A percentile compares a stretch with the other conserved stretches of the same genome.
These are phyloP conservation scores for Termitomyces titanicus DNA, from an alignment of 768 basidiomycete genomes.

Conservation along the genomic window DNA sequence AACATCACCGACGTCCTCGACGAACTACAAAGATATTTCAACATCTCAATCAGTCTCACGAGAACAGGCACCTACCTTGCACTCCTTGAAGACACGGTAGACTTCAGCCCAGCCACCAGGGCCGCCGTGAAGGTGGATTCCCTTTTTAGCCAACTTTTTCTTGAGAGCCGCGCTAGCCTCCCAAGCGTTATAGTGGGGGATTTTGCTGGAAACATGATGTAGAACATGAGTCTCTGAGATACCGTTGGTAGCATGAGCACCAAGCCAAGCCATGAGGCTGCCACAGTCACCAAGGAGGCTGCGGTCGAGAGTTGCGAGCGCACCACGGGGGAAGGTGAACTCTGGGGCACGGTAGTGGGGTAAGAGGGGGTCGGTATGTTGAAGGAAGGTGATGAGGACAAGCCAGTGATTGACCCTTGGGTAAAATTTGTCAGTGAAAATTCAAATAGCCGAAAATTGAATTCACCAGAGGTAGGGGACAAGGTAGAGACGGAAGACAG, in stretches of 20 bases:
- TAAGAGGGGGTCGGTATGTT: constrained; percentile 94
- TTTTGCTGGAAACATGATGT: constrained; percentile 93
- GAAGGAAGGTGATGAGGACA: constrained; percentile 93
- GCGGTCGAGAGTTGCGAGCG: constrained; percentile 88
- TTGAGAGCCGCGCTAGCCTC: constrained; percentile 87
- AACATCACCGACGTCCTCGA: constrained; percentile 91
- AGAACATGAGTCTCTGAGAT: constrained; percentile 92
- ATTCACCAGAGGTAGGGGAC: constrained; percentile 83
- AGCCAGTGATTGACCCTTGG: constrained; percentile 89
- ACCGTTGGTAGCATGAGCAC: constrained; percentile 81
- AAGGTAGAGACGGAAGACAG: constrained; percentile 77
- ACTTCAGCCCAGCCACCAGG: constrained; percentile 80
- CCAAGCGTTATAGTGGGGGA: constrained; percentile 95
- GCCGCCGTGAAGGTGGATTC: constrained; percentile 63
- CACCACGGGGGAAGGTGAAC: constrained; percentile 94
- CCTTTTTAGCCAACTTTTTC: constrained; percentile 61
- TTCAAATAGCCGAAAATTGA: not conserved
- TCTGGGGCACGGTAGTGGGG: constrained; percentile 89
- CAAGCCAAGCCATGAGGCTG: constrained; percentile 78
- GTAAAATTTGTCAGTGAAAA: not conserved
- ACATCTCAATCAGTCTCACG: not conserved
- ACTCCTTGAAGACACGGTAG: constrained; percentile 71
- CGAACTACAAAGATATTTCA: constrained; percentile 49
- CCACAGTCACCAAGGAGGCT: constrained; percentile 77
- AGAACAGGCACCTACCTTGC: constrained; percentile 51